Evolutionary conservation across 768 basidiomycete species (phyloP), one percentile per base, ranked within the genome.

Genomic region (Trametes punicea): DNA sequence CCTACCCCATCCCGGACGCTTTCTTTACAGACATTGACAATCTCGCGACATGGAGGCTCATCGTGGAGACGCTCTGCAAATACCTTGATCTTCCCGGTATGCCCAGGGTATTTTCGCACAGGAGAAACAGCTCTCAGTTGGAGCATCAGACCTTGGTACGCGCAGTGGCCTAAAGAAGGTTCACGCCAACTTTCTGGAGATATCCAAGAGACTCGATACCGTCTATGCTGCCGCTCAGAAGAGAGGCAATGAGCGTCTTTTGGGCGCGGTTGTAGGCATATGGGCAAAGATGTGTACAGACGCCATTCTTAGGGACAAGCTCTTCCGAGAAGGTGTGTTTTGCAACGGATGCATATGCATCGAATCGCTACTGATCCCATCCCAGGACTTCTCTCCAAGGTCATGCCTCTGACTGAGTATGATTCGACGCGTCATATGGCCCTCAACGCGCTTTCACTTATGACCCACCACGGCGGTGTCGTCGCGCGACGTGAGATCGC

Each of bases 201-300:
- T 85, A 31, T 82, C 79, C 57, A 63, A 67, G 15, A 74, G 73
- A 25, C 73, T 86, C 23, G 78, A 84, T 42, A 69, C 70, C n/a
- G 71, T 76, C 1, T 86, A 80, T 60, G 64, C 27, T 2, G 52
- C 40, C 5, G 57, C 74, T 1, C 70, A 67, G 13, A 72, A 80
- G 58, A 34, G 55, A 1, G 68, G 69, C 0, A 79, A 81, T 64
- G 74, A 79, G 31, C 76, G 75, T 54, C 70, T 86, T 16, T 68
- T 71, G 45, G 84, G 82, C 0, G 83, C 79, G 0, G 79, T 87
- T 40, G 73, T 84, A 7, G 81, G 78, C 7, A 81, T 88, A 45
- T 85, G 79, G 59, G 77, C 83, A 15, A 82, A 81, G 62, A 82
- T 87, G 81, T 84, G 76, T 29, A 75, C 73, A 0, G 85, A 86